phyloP scores from a whole-genome alignment of 306 rosid genomes.

The Pyrus pyrifolia region DNA sequence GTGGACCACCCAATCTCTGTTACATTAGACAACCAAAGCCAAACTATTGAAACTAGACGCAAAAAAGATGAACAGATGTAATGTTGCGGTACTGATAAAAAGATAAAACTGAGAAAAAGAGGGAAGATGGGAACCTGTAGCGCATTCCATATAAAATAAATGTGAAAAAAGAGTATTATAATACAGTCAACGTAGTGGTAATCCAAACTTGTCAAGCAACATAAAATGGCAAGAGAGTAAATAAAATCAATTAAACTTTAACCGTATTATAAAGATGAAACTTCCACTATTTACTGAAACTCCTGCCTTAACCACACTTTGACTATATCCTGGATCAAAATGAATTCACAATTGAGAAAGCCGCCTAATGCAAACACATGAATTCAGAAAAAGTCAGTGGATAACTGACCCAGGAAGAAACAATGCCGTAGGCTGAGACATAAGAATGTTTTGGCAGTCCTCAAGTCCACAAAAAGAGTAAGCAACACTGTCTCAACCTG shows the following conservation, averaged over 20 bases:
- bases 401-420: slow-evolving; percentile 12
- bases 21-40: slow-evolving; percentile 9
- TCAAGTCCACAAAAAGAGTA: slow-evolving; percentile 7
- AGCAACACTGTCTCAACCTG: slow-evolving; percentile 7
- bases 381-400: neutral
- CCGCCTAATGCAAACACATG: slow-evolving; percentile 1
- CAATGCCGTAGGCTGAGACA: slow-evolving; percentile 3
- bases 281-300: slow-evolving; percentile 10
- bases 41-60: slow-evolving; percentile 1
- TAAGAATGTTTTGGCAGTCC: slow-evolving; percentile 1
- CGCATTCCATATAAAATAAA: neutral
- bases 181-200: neutral
- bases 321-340: slow-evolving; percentile 17
- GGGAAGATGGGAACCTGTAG: neutral
- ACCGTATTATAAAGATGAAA: neutral
- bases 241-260: neutral
- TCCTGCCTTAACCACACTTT: slow-evolving; percentile 10
- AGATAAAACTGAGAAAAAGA: neutral
- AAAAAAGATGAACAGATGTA: neutral
- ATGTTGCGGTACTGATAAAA: neutral
- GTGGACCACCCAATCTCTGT: slow-evolving; percentile 71
- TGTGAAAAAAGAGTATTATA: neutral
- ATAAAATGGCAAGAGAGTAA: too few relatives aligned
- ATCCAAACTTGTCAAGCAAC: neutral
- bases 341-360: slow-evolving; percentile 8